Base-by-base conservation (phyloP, 257 asterid genomes). In the Scutellaria galericulata region DNA sequence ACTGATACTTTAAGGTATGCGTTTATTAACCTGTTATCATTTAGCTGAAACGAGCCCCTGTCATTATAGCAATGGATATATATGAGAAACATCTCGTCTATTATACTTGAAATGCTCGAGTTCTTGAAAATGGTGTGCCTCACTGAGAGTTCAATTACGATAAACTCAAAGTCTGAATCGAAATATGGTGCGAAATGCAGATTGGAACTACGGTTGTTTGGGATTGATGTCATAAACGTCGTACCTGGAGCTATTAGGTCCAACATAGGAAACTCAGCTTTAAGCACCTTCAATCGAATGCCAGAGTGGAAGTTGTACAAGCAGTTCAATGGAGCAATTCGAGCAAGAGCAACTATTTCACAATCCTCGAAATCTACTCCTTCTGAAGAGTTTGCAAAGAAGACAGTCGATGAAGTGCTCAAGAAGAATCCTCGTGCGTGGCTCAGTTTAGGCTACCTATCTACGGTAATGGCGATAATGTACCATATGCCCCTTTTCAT, bases 281-380 rank as follows among this genome's bases (percentile, higher is more conserved):
- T 84, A 22, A 78, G 83, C 5, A 72, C 7, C 53, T 86, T 87
- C 83, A 80, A 18, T 27, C 72, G 66, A 66, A 89, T 89, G 99
- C 99, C 99, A 0, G 98, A 91, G 59, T 94, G 96, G 98, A 88
- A 91, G 77, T 64, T 89, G 60, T 94, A 85, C 87, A 91, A 94
- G 84, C 81, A 58, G 66, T 94, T 85, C 58, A 88, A 81, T 68
- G 91, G 79, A 60, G 83, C 86, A 8, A 94, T 94, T 58, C 77
- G 84, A 76, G 88, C 82, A 20, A 83, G 99, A 69, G 99, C 97
- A 42, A 11, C 60, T 0, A 12, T 79, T 11, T 89, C 98, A 4
- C 99, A 91, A 71, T 80, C 86, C 47, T 55, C 80, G 6, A 82
- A 79, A 51, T 87, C 99, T n/a, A 85, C 96, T 42, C 84, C 97